Conservation (phyloP, 2,329 filamentous ascomycete species). For the Ascochyta pisi region DNA sequence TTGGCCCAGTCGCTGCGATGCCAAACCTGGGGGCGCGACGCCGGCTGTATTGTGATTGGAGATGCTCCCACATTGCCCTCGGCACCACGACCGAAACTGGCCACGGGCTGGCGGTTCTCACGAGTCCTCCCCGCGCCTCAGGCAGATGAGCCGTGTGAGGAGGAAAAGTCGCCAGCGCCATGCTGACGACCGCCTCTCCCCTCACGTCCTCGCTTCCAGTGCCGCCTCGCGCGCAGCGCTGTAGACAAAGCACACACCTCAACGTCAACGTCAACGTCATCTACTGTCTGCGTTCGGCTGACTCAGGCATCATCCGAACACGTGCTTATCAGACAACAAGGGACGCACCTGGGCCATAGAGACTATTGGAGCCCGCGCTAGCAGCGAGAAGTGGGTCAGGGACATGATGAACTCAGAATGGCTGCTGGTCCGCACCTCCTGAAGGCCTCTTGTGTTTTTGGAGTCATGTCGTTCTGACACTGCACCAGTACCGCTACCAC, state of each 20-base stretch:
- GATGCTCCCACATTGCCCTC: constrained; percentile 26
- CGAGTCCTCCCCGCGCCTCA: constrained; percentile 17
- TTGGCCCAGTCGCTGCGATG: constrained; percentile 25
- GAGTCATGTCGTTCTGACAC: constrained; percentile 6
- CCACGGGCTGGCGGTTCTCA: background rate
- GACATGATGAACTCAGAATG: constrained; percentile 45
- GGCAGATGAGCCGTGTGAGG: constrained; percentile 14
- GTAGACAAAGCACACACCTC: background rate
- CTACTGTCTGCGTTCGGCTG: constrained; percentile 23
- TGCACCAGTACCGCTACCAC: constrained; percentile 44
- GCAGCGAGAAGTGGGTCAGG: constrained; percentile 42
- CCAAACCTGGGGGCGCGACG: constrained; percentile 30
- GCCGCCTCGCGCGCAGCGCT: too few species aligned
- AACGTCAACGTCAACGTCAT: constrained; percentile 1
- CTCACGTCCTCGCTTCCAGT: constrained; percentile 1
- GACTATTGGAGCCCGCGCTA: constrained; percentile 40
- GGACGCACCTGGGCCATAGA: constrained; percentile 37
- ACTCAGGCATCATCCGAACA: constrained; percentile 24
- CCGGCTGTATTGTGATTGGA: constrained; percentile 37
- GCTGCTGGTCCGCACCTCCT: constrained; percentile 42
- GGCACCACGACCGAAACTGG: constrained; percentile 13
- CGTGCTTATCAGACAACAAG: constrained; percentile 45
- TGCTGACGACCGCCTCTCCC: constrained; percentile 9
- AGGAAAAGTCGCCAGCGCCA: constrained; percentile 11
- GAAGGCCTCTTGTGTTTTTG: constrained; percentile 7